Evolutionary conservation across 768 basidiomycete species (phyloP), one percentile per base, ranked within the genome.

Genomic region (Rhizopogon vinicolor): DNA sequence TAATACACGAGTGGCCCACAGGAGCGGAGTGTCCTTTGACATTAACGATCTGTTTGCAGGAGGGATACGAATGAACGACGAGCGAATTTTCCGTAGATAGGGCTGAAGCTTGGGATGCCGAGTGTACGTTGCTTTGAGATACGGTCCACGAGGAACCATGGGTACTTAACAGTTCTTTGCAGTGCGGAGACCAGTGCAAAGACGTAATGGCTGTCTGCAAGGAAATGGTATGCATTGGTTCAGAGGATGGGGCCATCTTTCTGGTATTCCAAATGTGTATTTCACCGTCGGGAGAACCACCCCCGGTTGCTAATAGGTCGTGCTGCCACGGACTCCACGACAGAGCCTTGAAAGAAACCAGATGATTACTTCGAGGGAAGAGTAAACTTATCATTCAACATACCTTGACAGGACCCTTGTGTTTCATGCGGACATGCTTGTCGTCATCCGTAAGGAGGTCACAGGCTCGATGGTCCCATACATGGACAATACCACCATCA

Each of bases 81-180:
- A 79, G 68, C 22, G 74, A 71, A 65, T 78, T 76, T 58, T 74
- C 73, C 50, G 63, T 62, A 29, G 40, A 40, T 13, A 58, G 65
- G 44, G 63, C 50, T 41, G 69, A 58, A 35, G 58, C 41, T 10
- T 60, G 52, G 22, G 63, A 60, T 12, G 65, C 61, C n/a, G 45
- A 37, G 3, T 59, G 62, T 8, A 59, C 55, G 22, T 60, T 39
- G 14, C 42, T 39, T 43, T 70, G 70, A 35, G 61, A 55, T 39
- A 44, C 57, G 9, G 57, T 57, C 69, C 71, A 70, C 31, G 57
- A 63, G 49, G 66, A 66, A 54, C 72, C 91, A 62, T 93, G 90
- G 2, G 91, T 89, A 42, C 84, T 89, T n/a, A 96, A 70, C 37
- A 97, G 70, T 63, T 96, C 93, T 60, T 91, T 91, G 63, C 85